A percentile compares a stretch with the other conserved stretches of the same genome.
Conservation (phyloP, 2,329 filamentous ascomycete genomes). For the Daldinia eschscholtzii region DNA sequence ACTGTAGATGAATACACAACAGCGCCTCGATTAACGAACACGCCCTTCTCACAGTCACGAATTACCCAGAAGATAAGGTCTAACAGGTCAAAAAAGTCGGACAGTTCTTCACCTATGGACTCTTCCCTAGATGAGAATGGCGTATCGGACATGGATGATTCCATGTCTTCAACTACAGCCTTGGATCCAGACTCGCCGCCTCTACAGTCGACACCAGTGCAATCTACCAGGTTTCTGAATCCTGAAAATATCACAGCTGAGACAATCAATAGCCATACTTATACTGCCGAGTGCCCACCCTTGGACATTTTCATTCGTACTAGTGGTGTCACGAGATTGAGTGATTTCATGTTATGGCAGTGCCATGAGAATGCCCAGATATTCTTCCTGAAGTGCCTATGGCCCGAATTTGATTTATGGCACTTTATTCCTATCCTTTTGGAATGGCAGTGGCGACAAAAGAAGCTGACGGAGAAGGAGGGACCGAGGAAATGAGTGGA, state of each 20-base stretch:
- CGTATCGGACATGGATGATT: conserved; percentile 65
- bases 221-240: conserved; percentile 68
- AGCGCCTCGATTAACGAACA: conserved; percentile 73
- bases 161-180: conserved; percentile 72
- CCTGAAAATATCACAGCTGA: conserved; percentile 88
- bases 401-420: conserved; percentile 97
- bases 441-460: conserved; percentile 83
- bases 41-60: conserved; percentile 86
- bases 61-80: conserved; percentile 88
- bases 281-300: conserved; percentile 86
- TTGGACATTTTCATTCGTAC: conserved; percentile 92
- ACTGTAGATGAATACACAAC: conserved; percentile 90
- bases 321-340: conserved; percentile 90
- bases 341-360: conserved; percentile 99
- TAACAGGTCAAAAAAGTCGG: conserved; percentile 67
- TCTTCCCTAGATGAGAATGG: conserved; percentile 61
- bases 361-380: conserved; percentile 93
- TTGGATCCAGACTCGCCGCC: conserved; percentile 67
- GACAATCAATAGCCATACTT: conserved; percentile 86
- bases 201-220: conserved; percentile 53
- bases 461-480: conserved; percentile 69
- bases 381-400: conserved; percentile 90
- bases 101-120: conserved; percentile 63
- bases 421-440: conserved; percentile 91
- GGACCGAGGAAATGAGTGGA: conserved; percentile 54